phyloP scores from a whole-genome alignment of 2,329 filamentous ascomycete species.

The Ascochyta pisi region DNA sequence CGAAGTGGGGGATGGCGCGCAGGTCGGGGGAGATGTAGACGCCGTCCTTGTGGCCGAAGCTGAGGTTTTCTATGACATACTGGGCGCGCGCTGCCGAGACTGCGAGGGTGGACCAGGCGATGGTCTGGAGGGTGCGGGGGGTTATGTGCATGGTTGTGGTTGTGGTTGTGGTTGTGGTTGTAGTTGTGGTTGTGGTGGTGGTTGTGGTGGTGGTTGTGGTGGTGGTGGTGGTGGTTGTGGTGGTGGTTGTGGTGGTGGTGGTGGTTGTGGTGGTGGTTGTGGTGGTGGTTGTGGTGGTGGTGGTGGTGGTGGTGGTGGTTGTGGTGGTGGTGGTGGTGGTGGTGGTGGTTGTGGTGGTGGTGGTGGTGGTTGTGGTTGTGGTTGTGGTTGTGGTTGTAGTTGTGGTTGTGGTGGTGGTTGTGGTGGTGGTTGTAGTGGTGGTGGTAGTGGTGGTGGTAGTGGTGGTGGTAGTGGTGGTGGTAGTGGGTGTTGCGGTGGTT shows the following conservation, averaged over 20 bases:
- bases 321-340: background rate
- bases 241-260: too few relatives aligned
- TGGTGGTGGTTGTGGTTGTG: background rate
- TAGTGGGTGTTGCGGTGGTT: too few relatives aligned
- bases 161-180: background rate
- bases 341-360: too few relatives aligned
- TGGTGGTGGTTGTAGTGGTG: background rate
- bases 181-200: background rate
- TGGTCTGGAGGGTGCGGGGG: slow-evolving; percentile 49
- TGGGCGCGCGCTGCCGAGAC: slow-evolving; percentile 65
- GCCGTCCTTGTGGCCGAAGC: slow-evolving; percentile 73
- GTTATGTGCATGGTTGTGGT: slow-evolving; percentile 36
- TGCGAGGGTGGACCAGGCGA: slow-evolving; percentile 52
- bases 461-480: too few relatives aligned
- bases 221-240: background rate
- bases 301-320: background rate
- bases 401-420: background rate
- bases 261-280: too few relatives aligned
- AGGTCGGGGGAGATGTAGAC: slow-evolving; percentile 71
- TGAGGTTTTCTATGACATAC: slow-evolving; percentile 73
- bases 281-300: slow-evolving; percentile 1
- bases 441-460: background rate
- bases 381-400: background rate
- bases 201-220: background rate
- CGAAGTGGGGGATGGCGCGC: slow-evolving; percentile 63